Evolutionary conservation across 352 stramenopile species (phyloP).

Genomic region (Blastocystis sp.): DNA sequence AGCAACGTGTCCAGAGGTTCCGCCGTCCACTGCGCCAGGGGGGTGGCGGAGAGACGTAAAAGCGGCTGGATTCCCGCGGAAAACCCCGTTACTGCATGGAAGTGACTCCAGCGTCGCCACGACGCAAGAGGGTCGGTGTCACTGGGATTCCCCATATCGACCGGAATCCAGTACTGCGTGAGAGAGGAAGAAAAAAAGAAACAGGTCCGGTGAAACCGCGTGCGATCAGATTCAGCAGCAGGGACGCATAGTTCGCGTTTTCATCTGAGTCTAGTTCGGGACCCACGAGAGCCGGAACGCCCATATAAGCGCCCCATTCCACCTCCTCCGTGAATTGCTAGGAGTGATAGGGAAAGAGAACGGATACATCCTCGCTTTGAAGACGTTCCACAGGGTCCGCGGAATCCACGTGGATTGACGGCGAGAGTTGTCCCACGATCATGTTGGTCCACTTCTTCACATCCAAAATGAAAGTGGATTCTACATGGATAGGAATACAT

Average conservation of each 20-base stretch:
- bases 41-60: neutral
- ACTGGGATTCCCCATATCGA: neutral
- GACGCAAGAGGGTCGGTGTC: slow-evolving; percentile 13
- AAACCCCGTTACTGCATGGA: neutral
- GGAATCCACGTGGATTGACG: slow-evolving; percentile 70
- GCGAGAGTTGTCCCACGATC: slow-evolving; percentile 70
- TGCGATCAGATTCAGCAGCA: slow-evolving; percentile 73
- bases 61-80: neutral
- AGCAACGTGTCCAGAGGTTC: slow-evolving; percentile 18
- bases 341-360: slow-evolving; percentile 21
- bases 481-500: slow-evolving; percentile 54
- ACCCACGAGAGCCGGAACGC: slow-evolving; percentile 81
- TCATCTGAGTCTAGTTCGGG: slow-evolving; percentile 66
- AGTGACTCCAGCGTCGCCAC: slow-evolving; percentile 20
- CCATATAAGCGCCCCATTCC: slow-evolving; percentile 85
- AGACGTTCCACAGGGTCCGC: slow-evolving; percentile 61
- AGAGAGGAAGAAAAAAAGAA: slow-evolving; percentile 72
- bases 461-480: slow-evolving; percentile 72
- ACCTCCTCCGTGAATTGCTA: slow-evolving; percentile 75
- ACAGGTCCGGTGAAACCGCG: slow-evolving; percentile 67
- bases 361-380: slow-evolving; percentile 63
- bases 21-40: neutral
- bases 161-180: slow-evolving; percentile 56
- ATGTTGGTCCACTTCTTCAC: slow-evolving; percentile 71
- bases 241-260: slow-evolving; percentile 69